Evolutionary conservation across 176 grass and related monocot species (phyloP).

Genomic region (Eremochloa ophiuroides): DNA sequence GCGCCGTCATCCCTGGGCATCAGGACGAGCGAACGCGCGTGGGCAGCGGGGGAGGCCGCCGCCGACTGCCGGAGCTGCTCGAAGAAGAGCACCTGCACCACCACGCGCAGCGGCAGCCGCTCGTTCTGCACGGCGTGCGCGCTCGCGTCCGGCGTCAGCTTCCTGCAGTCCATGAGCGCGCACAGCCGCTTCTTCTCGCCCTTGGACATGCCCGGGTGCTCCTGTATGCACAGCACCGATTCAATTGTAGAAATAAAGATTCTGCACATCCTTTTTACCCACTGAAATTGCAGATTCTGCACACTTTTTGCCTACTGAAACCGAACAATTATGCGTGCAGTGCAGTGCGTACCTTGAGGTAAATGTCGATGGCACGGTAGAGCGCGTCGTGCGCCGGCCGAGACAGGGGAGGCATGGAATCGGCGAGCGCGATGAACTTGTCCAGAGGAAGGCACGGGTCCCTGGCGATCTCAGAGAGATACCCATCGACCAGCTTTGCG

Average conservation of each 20-base stretch:
- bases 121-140: constrained; percentile 94
- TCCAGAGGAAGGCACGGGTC: constrained; percentile 57
- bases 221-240: constrained; percentile 30
- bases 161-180: constrained; percentile 86
- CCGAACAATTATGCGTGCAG: no score
- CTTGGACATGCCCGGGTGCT: constrained; percentile 63
- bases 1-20: constrained; percentile 59
- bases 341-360: constrained; percentile 78
- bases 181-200: constrained; percentile 90
- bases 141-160: constrained; percentile 68
- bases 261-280: no score
- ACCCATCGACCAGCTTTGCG: constrained; percentile 66
- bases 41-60: neutral
- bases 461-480: constrained; percentile 70
- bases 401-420: constrained; percentile 37
- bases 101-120: constrained; percentile 79
- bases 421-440: constrained; percentile 57
- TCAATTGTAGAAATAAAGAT: no score
- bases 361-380: constrained; percentile 85
- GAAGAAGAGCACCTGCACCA: constrained; percentile 96
- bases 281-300: neutral
- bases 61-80: constrained; percentile 55
- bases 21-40: constrained; percentile 31
- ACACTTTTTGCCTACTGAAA: neutral
- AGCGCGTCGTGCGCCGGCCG: constrained; percentile 69